phyloP scores from a whole-genome alignment of 306 rosid genomes.

The Rubus parviflorus region DNA sequence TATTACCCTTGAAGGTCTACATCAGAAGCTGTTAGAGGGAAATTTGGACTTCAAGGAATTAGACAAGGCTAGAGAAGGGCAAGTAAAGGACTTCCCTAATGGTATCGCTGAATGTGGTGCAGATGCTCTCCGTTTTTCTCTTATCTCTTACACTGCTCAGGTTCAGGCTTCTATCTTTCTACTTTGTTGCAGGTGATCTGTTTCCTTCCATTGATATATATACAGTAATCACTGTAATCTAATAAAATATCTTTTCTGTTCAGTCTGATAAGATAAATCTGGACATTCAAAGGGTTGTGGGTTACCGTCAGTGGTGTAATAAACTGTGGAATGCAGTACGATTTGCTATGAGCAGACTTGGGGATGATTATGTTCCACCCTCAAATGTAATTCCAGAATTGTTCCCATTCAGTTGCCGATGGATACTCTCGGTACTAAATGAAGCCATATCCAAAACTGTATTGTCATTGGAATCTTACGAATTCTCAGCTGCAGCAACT shows the following conservation, averaged over 20 bases:
- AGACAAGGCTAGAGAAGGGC: slow-evolving; percentile 74
- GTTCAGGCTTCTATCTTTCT: slow-evolving; percentile 30
- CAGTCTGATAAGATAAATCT: slow-evolving; percentile 95
- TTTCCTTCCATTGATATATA: background rate
- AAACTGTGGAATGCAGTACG: slow-evolving; percentile 90
- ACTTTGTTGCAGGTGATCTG: background rate
- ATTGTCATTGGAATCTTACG: slow-evolving; percentile 56
- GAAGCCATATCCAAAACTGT: slow-evolving; percentile 61
- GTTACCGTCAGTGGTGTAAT: slow-evolving; percentile 92
- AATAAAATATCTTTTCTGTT: slow-evolving; percentile 12
- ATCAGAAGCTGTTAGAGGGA: slow-evolving; percentile 75
- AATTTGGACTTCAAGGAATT: slow-evolving; percentile 85
- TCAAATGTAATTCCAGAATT: slow-evolving; percentile 43
- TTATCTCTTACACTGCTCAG: slow-evolving; percentile 89
- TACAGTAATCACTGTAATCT: background rate
- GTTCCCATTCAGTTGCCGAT: slow-evolving; percentile 85
- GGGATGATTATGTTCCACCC: slow-evolving; percentile 71
- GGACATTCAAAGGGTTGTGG: slow-evolving; percentile 90
- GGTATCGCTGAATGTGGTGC: slow-evolving; percentile 93
- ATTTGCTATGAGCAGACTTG: slow-evolving; percentile 88
- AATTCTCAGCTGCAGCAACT: slow-evolving; percentile 76
- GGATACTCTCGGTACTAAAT: slow-evolving; percentile 80
- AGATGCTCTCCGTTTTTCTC: slow-evolving; percentile 92
- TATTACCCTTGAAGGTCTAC: slow-evolving; percentile 72
- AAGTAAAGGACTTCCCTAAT: slow-evolving; percentile 78